A percentile compares a stretch with the other conserved stretches of the same genome.
These are phyloP conservation scores for Pleurotus djamor DNA, from an alignment of 768 basidiomycete genomes.

Conservation along the genomic window DNA sequence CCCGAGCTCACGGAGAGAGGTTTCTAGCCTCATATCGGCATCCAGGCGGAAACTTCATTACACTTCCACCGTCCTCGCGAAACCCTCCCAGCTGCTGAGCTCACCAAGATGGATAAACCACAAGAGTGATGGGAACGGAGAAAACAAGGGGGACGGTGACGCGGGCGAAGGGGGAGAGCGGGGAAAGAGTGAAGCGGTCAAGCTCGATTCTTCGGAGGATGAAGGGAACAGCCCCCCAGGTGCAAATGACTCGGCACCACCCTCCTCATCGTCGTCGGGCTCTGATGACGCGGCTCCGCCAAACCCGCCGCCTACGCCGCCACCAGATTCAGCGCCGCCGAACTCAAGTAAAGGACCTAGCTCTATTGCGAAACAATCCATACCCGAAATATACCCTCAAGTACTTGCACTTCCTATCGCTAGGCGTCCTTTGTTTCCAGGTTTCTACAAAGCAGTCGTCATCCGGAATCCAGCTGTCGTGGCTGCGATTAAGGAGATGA, in stretches of 20 bases:
- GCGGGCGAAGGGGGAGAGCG: slow-evolving; percentile 17
- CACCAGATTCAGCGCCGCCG: slow-evolving; percentile 25
- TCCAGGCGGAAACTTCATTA: slow-evolving; percentile 1
- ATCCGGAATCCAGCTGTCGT: slow-evolving; percentile 90
- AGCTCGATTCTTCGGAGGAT: slow-evolving; percentile 9
- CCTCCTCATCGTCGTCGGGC: slow-evolving; percentile 29
- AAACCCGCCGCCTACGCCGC: slow-evolving; percentile 24
- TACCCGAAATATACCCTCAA: slow-evolving; percentile 91
- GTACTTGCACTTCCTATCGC: slow-evolving; percentile 95
- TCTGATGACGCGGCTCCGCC: slow-evolving; percentile 20
- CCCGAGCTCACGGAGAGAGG: slow-evolving; percentile 6
- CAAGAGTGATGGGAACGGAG: slow-evolving; percentile 22
- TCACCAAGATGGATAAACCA: slow-evolving; percentile 38
- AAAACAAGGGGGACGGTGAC: slow-evolving; percentile 19
- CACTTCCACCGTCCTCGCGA: slow-evolving; percentile 14
- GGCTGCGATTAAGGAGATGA: slow-evolving; percentile 92
- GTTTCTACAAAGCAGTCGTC: slow-evolving; percentile 98
- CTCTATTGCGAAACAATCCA: slow-evolving; percentile 80
- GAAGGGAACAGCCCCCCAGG: slow-evolving; percentile 12
- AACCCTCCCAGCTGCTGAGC: slow-evolving; percentile 25
- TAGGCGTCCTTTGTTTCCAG: slow-evolving; percentile 92
- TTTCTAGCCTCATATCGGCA: slow-evolving; percentile 3
- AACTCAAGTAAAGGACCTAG: slow-evolving; percentile 20
- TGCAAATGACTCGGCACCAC: slow-evolving; percentile 20
- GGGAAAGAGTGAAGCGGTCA: slow-evolving; percentile 5